Evolutionary conservation across 2,329 filamentous ascomycete species (phyloP), one percentile per base, ranked within the genome.

Genomic region (Blastomyces emzantsi): DNA sequence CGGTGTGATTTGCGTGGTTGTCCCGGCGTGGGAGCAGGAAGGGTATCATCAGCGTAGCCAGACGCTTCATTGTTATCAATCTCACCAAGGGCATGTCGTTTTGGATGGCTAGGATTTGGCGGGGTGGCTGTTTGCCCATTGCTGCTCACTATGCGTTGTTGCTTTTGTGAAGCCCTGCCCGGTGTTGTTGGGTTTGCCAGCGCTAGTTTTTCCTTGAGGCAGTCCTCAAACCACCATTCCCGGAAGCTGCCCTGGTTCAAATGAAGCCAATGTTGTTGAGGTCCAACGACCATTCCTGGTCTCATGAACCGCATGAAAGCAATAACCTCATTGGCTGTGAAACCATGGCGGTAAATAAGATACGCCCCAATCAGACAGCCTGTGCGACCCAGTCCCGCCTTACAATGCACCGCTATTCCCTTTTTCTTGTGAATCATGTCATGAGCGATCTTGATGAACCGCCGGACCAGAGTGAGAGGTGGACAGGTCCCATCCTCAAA

Each of bases 221-320:
- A 82, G 73, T 90, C 87, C 72, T 90, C 87, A 67, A 85, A 83
- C 90, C 92, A 97, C 94, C 94, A 99, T 77, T 97, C 92, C n/a
- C 94, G 86, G 86, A 99, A 99, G 45, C 90, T 88, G 45, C 90
- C 90, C 77, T 99, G 94, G 79, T 99, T 97, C 66, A 99, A 84
- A 74, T 99, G 94, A 62, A 99, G 84, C 94, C 94, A 99, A 78
- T 99, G 94, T 78, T 99, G 94, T 74, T 99, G 94, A 49, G 94
- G 94, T 0, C 94, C 94, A 62, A 99, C 94, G 7, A 99, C 94
- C 94, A 99, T 99, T 62, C 94, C 94, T 0, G 94, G 94, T 64
- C 93, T 85, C 93, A 97, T 97, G 79, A 99, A 99, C 66, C 93
- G 88, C 93, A 99, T 97, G 77, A 92, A 99, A 2, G 92, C 90